Base-by-base conservation (phyloP, 148 eudicot genomes). In the Fagopyrum esculentum region DNA sequence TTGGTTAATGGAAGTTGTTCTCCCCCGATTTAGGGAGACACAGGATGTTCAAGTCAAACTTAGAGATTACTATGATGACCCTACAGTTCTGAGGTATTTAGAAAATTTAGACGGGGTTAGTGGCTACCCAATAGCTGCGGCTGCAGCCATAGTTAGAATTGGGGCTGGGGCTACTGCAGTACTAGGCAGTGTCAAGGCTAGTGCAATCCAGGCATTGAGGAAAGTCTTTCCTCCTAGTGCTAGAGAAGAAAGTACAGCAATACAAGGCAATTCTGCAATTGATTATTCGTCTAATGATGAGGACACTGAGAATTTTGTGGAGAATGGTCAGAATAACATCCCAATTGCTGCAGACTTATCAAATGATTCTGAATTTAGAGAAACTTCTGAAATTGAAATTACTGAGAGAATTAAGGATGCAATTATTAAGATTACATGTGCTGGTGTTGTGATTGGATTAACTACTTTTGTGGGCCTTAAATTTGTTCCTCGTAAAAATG, bases 41-140 rank as follows among this genome's bases (percentile, higher is more conserved):
- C 82, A 84, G 68, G 90, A 80, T 72, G 73, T 88, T 63, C 84
- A 74, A 29, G 90, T 92, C 75, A 90, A 81, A 85, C 94, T 96
- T 69, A 90, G 96, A 51, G 99, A 96, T 84, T 96, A 92, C 85
- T 96, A 96, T 75, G 99, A 96, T 83, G 99, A 96, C 79, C 98
- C 99, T 49, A 81, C 77, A 54, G 99, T 96, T 55, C 82, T 96
- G 80, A 88, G 89, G 79, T 92, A 90, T 69, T 87, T 96, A 75
- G 98, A 96, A 78, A 84, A 89, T 73, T 77, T 89, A 29, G 99
- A 92, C 79, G 90, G 94, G 52, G 91, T 80, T 40, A 87, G 86
- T 75, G 85, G 97, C 79, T 92, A 97, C 35, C 96, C 96, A 17
- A 78, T 92, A 81, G 99, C 90, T 76, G 99, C 96, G 15, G 99